Evolutionary conservation across 1,284 basidiomycete genomes (phyloP).

Genomic region (Anthracocystis panici-leucophaei): DNA sequence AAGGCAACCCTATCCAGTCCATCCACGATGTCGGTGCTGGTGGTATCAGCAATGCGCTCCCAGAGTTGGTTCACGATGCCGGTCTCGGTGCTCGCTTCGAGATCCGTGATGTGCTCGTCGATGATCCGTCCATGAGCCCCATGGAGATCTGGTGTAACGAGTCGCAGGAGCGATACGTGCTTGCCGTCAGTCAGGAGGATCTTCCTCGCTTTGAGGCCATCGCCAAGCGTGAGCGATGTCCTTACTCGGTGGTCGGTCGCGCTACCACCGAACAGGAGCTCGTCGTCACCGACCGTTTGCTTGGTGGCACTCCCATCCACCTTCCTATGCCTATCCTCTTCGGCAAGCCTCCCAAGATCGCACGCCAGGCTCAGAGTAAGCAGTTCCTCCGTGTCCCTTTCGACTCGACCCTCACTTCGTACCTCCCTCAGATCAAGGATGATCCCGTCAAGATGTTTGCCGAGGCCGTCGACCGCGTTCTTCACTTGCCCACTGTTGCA

Average conservation of each 20-base stretch:
- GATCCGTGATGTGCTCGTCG: conserved; percentile 90
- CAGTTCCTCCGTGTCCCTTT: conserved; percentile 75
- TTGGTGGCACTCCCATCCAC: conserved; percentile 83
- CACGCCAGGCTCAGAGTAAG: conserved; percentile 78
- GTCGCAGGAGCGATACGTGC: conserved; percentile 95
- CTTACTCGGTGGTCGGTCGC: conserved; percentile 88
- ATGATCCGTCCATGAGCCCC: conserved; percentile 92
- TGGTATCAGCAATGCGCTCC: conserved; percentile 94
- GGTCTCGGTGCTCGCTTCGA: conserved; percentile 91
- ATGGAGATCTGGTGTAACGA: conserved; percentile 99
- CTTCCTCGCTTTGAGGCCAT: conserved; percentile 78
- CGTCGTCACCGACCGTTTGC: conserved; percentile 87
- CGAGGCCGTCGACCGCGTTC: conserved; percentile 81
- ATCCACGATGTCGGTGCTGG: conserved; percentile 99
- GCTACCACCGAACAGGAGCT: conserved; percentile 82
- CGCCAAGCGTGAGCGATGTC: conserved; percentile 89
- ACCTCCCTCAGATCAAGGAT: conserved; percentile 73
- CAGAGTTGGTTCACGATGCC: conserved; percentile 96
- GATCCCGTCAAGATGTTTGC: conserved; percentile 70
- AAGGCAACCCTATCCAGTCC: conserved; percentile 83
- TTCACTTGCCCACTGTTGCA: conserved; percentile 89
- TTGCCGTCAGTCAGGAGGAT: conserved; percentile 72
- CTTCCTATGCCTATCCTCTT: conserved; percentile 96
- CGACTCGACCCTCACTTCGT: conserved; percentile 78
- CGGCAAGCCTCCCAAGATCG: conserved; percentile 95